A percentile compares a stretch with the other conserved stretches of the same genome.
Conservation (phyloP, 1,284 basidiomycete genomes). For the Cutaneotrichosporon cutaneum region DNA sequence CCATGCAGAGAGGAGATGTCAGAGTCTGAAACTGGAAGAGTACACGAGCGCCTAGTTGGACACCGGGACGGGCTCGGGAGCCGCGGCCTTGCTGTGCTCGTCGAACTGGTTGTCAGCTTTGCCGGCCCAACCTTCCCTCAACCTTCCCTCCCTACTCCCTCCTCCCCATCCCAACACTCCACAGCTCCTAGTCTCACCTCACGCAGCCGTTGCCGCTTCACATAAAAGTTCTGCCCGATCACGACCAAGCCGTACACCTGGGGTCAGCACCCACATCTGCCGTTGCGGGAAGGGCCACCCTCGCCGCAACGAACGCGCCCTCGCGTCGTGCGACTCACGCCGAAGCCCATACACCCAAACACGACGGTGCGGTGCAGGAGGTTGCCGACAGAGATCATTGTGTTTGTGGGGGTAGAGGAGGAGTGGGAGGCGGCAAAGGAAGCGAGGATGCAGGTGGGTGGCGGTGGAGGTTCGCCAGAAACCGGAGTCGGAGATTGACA, state of each 20-base stretch:
- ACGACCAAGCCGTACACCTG: slow-evolving; percentile 27
- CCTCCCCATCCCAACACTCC: not conserved
- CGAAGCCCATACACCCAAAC: slow-evolving; percentile 22
- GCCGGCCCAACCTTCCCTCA: no score
- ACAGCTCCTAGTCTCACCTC: not conserved
- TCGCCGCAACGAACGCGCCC: no score
- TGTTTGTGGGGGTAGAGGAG: slow-evolving; percentile 3
- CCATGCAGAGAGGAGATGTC: slow-evolving; percentile 3
- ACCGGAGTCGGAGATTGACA: not conserved
- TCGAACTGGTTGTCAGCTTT: slow-evolving; percentile 16
- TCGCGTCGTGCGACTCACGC: slow-evolving; percentile 21
- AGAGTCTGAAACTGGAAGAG: not conserved
- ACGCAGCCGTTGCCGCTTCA: slow-evolving; percentile 20
- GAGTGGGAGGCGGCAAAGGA: no score
- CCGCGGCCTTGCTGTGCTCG: not conserved
- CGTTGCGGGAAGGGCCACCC: no score
- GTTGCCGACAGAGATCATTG: slow-evolving; percentile 20
- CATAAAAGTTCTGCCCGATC: slow-evolving; percentile 24
- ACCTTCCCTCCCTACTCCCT: not conserved
- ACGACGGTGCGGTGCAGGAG: slow-evolving; percentile 26
- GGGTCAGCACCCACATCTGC: no score
- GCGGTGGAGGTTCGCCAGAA: slow-evolving; percentile 5
- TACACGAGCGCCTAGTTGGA: slow-evolving; percentile 3
- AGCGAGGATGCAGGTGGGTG: not conserved
- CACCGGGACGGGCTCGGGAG: not conserved